Conservation (phyloP, 257 asterid genomes). For the Plantago ovata region DNA sequence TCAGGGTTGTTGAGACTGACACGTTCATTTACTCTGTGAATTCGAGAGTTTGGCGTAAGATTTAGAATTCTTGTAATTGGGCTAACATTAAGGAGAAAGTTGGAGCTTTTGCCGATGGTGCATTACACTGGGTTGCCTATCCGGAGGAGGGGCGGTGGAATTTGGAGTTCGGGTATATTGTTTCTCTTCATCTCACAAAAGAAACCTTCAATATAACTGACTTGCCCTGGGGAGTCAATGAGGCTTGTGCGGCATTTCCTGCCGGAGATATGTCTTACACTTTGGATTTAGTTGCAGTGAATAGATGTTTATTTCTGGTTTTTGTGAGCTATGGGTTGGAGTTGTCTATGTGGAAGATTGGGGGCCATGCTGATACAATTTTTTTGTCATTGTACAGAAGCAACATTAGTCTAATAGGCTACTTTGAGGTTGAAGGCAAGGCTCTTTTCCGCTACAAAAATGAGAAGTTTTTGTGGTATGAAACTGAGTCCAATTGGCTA, state of each 20-base stretch:
- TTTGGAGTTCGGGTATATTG: neutral
- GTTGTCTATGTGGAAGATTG: too few relatives aligned
- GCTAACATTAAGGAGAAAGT: neutral
- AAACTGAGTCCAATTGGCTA: neutral
- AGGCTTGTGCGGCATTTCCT: too few relatives aligned
- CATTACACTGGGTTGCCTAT: neutral
- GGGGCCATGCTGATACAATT: too few relatives aligned
- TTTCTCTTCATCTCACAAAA: neutral
- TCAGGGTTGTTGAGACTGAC: neutral
- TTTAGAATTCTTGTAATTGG: neutral
- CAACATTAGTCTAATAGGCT: neutral
- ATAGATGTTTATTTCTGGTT: neutral
- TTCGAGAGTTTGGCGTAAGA: neutral
- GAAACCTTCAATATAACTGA: neutral
- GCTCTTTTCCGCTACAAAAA: neutral
- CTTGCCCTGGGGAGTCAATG: neutral
- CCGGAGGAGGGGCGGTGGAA: neutral
- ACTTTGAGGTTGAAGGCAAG: neutral
- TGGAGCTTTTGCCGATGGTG: neutral
- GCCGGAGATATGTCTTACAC: neutral
- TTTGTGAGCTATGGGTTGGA: neutral
- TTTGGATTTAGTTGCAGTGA: neutral
- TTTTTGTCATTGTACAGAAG: neutral
- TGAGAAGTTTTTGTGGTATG: neutral
- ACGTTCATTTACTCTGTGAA: neutral